Base-by-base conservation (phyloP, 176 grass and related monocot species). In the Phragmites australis region DNA sequence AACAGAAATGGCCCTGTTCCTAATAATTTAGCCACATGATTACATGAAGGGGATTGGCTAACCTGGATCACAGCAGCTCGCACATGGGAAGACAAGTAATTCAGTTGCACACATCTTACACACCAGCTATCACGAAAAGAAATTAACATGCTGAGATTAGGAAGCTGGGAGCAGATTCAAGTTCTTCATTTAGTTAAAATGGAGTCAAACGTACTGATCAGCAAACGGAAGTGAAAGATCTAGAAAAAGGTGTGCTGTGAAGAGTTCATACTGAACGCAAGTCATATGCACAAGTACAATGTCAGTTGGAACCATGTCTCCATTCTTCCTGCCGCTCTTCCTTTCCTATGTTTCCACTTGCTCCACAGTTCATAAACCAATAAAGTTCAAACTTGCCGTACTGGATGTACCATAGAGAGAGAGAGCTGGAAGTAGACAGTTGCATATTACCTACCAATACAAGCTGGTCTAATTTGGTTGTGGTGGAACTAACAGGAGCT, bases 331-430 rank as follows among this genome's bases (percentile, higher is more conserved):
- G 43, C 68, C 30, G 79, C 43, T 49, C 8, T 18, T 49, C 29
- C 41, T 81, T 72, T 49, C 42, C 15, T 72, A 18, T 34, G 79
- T 82, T 81, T 72, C 68, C 80, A 73, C 68, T 21, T 67, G 72
- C 15, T 17, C 65, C 9, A 5, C 9, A 4, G 9, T 22, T 40
- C 2, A 37, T 14, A 54, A 53, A 23, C 53, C 5, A 59, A 21
- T 29, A 19, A 57, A 1, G 17, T 43, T 69, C 65, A 32, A 70
- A 32, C 25, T 27, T 51, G 69, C 26, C 46, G 68, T 58, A 27
- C 21, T 31, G 14, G 7, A 5, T 37, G 34, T 37, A 5, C 5
- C 5, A 37, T 2, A 17, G 34, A 11, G 37, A 43, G 72, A 59
- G 72, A 75, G 70, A 22, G 71, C 16, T 18, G 16, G 34, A 75